Evolutionary conservation across 176 grass and related monocot species (phyloP), one percentile per base, ranked within the genome.

Genomic region (Aegilops tauschii): DNA sequence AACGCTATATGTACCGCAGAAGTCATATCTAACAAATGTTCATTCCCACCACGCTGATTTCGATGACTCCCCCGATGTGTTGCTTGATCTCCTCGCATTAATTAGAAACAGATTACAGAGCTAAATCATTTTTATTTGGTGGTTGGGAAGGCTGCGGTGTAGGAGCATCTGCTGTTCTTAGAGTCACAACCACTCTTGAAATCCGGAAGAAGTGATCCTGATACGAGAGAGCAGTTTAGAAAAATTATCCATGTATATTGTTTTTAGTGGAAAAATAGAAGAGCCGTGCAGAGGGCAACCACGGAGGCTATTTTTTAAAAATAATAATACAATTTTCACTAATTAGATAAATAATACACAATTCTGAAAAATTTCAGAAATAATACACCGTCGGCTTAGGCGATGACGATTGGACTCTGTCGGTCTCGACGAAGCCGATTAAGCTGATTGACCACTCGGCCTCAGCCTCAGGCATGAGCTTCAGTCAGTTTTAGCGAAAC

Each of bases 211-310:
- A 14, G 77, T 79, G 77, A 63, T 63, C 14, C 21, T 12, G 10
- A 9, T 6, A 27, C 1, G n/a, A 79, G 20, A 79, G 32, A 79
- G 12, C 56, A 62, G 37, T 79, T 79, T 79, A 32, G 31, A 0
- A 62, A 23, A 25, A 79, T 79, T 40, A 25, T 42, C 5, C 56
- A 27, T 35, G 28, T 61, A 3, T 35, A 86, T n/a, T 86, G 73
- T 62, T 40, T 61, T 29, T 23, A 58, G 36, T 85, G 74, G 28
- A 73, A 66, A 6, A 69, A 47, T 30, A 85, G 62, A 64, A 78
- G 73, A 39, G 45, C 3, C 5, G 8, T 40, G 82, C 58, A 76
- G 39, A 84, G 52, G 17, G 52, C 27, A 36, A 36, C 6, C 35
- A 1, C 35, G 35, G 35, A 36, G 6, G 34, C 34, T 35, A 35